Evolutionary conservation across 2,329 filamentous ascomycete species (phyloP).

Genomic region (Monilinia polystroma): DNA sequence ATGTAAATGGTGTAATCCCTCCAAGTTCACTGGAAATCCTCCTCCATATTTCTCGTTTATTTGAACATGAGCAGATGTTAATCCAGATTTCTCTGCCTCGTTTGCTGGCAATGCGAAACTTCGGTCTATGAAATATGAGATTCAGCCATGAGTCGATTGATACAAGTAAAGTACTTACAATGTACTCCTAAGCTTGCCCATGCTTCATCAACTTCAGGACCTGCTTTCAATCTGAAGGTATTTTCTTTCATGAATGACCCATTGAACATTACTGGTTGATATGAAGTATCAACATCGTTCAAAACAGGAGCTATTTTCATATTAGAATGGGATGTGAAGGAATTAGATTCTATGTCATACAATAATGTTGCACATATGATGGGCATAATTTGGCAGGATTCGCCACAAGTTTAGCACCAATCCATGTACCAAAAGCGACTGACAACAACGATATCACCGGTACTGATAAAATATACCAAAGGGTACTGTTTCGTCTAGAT

Average conservation of each 20-base stretch:
- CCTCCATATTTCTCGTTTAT: constrained; percentile 52
- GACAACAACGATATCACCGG: constrained; percentile 21
- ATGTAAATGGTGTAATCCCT: constrained; percentile 50
- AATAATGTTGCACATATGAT: constrained; percentile 26
- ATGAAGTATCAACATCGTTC: constrained; percentile 45
- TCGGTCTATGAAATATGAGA: constrained; percentile 32
- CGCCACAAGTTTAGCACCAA: constrained; percentile 20
- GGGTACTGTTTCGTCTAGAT: neutral
- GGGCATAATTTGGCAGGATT: constrained; percentile 24
- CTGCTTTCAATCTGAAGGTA: constrained; percentile 48
- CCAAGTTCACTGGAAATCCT: constrained; percentile 50
- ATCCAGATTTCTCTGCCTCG: constrained; percentile 46
- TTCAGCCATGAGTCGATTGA: neutral
- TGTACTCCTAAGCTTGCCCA: constrained; percentile 52
- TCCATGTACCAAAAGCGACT: constrained; percentile 24
- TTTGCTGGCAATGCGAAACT: constrained; percentile 44
- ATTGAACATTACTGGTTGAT: constrained; percentile 48
- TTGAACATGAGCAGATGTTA: constrained; percentile 51
- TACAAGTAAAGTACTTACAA: constrained; percentile 42
- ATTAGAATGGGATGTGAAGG: constrained; percentile 18
- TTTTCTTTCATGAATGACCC: constrained; percentile 54
- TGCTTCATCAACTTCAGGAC: constrained; percentile 52
- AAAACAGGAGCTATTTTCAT: constrained; percentile 38
- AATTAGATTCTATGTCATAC: constrained; percentile 17
- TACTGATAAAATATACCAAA: constrained; percentile 18